Base-by-base conservation (phyloP, 495 filamentous ascomycete species). In the Eremomyces bilateralis region DNA sequence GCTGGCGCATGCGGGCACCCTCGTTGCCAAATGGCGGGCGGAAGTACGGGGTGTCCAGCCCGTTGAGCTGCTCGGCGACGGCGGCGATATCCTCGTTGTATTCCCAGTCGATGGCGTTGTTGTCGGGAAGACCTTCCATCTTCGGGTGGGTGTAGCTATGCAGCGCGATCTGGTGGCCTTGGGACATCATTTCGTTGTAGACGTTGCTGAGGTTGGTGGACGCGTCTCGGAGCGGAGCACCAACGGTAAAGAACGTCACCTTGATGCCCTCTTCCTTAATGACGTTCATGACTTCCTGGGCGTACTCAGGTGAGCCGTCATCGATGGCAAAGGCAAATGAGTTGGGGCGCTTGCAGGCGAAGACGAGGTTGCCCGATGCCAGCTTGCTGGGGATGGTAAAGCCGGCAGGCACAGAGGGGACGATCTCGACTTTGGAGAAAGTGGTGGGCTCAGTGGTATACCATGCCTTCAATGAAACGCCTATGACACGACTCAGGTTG, bases 281-380 rank as follows among this genome's bases (percentile, higher is more conserved):
- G 21, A 75, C 69, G 17, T 61, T 46, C 63, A 78, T 69, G 22
- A 83, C 69, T 39, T 65, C 45, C 42, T 69, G 60, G 3, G 76
- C 72, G 37, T 60, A 61, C 21, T 56, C 37, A 4, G 77, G 77
- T 39, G 67, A 57, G 4, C 77, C 77, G 51, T 83, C 77, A 50
- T 83, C 77, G 44, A 83, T 83, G 34, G 76, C 77, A 49, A 83
- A 79, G 0, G 77, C 77, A 50, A 83, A 80, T 0, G 65, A 71
- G 46, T 78, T 76, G 30, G 76, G 74, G 5, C 73, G 61, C 24
- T 61, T 71, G 59, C 77, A 82, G 8, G 62, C 54, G 39, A 80
- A 70, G 22, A 70, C 52, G 22, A 82, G 51, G 2, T 52, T 56
- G 3, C 74, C 75, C 0, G 60, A 73, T 0, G 71, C 62, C 12